Percentiles rank a stretch among this genome's conserved stretches.
Conservation (phyloP, 1,139 yeast species). For the Nadsonia commutata region DNA sequence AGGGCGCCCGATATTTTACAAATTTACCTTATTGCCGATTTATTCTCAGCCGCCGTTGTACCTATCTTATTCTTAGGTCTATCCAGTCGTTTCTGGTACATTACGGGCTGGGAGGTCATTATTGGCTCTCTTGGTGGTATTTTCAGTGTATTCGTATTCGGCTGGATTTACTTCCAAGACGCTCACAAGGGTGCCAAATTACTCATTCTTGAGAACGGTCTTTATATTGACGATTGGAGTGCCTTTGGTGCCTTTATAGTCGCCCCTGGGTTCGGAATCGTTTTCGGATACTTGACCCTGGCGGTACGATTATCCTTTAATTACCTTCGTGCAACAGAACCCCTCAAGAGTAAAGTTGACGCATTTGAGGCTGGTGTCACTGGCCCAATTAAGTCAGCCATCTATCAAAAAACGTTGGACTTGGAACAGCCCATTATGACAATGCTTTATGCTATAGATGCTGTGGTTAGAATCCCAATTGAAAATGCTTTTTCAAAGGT, state of each 20-base stretch:
- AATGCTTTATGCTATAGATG: not conserved
- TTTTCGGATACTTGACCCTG: conserved; percentile 40
- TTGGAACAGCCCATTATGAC: not conserved
- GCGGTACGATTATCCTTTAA: conserved; percentile 31
- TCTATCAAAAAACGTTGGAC: not conserved
- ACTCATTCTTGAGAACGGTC: conserved; percentile 59
- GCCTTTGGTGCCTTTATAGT: conserved; percentile 88
- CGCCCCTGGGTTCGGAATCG: conserved; percentile 71
- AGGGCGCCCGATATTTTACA: conserved; percentile 72
- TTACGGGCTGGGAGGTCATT: conserved; percentile 72
- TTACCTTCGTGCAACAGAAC: not conserved
- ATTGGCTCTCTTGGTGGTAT: conserved; percentile 76
- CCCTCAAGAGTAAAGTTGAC: not conserved
- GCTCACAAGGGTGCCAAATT: conserved; percentile 72
- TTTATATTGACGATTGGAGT: conserved; percentile 81
- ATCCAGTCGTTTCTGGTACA: conserved; percentile 43
- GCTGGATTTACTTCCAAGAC: conserved; percentile 56
- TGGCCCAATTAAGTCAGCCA: not conserved
- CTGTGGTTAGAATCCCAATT: not conserved
- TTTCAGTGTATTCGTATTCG: conserved; percentile 66
- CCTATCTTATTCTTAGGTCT: conserved; percentile 80
- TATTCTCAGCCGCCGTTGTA: conserved; percentile 72
- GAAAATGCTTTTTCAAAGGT: not conserved
- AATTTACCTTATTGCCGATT: conserved; percentile 80
- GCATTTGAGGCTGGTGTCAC: not conserved